A percentile compares a stretch with the other conserved stretches of the same genome.
phyloP scores from a whole-genome alignment of 2,329 filamentous ascomycete genomes.

The Hymenoscyphus linearis region DNA sequence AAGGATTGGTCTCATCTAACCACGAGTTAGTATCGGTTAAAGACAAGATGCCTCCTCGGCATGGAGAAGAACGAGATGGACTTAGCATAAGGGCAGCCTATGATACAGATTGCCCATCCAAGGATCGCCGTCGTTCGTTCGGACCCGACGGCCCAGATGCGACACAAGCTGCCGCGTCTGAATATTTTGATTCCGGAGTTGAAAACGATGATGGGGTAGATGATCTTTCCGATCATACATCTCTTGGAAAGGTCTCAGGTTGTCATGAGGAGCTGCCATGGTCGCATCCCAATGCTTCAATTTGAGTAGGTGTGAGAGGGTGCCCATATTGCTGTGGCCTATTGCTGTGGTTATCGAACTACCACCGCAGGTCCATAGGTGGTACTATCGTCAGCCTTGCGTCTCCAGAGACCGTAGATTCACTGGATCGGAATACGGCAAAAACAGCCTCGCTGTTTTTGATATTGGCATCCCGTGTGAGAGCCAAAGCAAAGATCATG shows the following conservation, averaged over 20 bases:
- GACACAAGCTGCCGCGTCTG: not conserved
- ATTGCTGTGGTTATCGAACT: constrained; percentile 9
- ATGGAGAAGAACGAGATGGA: not conserved
- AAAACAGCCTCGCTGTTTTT: not conserved
- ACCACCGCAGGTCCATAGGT: not conserved
- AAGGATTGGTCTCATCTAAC: not conserved
- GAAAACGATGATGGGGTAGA: not conserved
- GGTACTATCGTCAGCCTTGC: not conserved
- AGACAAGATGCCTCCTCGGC: not conserved
- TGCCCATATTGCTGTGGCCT: constrained; percentile 4
- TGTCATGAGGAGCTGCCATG: not conserved
- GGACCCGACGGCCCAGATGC: not conserved
- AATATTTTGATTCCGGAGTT: not conserved
- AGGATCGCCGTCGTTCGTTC: not conserved
- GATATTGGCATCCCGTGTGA: not conserved
- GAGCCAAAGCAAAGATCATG: not conserved
- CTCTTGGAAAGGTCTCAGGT: not conserved
- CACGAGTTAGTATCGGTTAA: not conserved
- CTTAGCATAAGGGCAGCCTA: not conserved
- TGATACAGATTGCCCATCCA: not conserved
- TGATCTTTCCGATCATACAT: not conserved
- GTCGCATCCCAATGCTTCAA: constrained; percentile 8
- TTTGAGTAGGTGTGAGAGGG: constrained; percentile 8
- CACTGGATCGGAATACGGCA: not conserved
- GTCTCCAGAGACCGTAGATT: not conserved